These are phyloP conservation scores for Xylariomycetidae sp. DNA, from an alignment of 2,329 filamentous ascomycete genomes.

Conservation along the genomic window DNA sequence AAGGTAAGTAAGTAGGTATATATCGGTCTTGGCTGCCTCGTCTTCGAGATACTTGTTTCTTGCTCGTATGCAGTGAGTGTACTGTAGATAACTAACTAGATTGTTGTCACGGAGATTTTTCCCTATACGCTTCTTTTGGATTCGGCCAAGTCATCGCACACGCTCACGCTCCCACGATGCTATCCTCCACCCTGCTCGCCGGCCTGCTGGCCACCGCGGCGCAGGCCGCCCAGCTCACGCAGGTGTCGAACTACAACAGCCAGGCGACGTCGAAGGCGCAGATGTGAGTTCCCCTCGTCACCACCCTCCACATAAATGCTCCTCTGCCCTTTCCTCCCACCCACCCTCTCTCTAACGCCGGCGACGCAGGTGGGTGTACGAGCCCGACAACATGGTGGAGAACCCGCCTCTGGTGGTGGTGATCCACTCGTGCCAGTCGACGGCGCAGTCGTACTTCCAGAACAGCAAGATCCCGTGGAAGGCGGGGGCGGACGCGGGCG, in stretches of 20 bases:
- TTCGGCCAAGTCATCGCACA: too few relatives aligned
- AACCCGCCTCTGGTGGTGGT: slow-evolving; percentile 30
- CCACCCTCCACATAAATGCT: not conserved
- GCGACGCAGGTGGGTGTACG: slow-evolving; percentile 25
- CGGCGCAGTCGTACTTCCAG: slow-evolving; percentile 29
- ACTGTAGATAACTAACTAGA: too few relatives aligned
- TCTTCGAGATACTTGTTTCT: too few relatives aligned
- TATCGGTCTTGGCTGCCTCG: too few relatives aligned
- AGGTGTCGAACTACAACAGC: slow-evolving; percentile 29
- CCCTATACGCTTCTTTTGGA: too few relatives aligned
- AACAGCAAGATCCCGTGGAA: slow-evolving; percentile 32
- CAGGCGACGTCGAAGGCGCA: slow-evolving; percentile 30
- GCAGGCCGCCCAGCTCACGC: slow-evolving; percentile 26
- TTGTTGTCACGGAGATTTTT: too few relatives aligned
- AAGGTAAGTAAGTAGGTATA: too few relatives aligned
- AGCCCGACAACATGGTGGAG: slow-evolving; percentile 29
- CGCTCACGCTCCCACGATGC: too few relatives aligned
- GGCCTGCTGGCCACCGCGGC: slow-evolving; percentile 17
- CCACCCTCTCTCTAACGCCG: not conserved
- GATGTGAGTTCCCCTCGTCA: slow-evolving; percentile 20
- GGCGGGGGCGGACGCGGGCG: slow-evolving; percentile 27
- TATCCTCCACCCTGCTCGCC: slow-evolving; percentile 15
- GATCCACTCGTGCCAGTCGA: slow-evolving; percentile 33
- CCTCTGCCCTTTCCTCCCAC: not conserved
- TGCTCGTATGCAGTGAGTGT: too few relatives aligned